Base-by-base conservation (phyloP, 2,329 filamentous ascomycete genomes). In the Byssoonygena ceratinophila region DNA sequence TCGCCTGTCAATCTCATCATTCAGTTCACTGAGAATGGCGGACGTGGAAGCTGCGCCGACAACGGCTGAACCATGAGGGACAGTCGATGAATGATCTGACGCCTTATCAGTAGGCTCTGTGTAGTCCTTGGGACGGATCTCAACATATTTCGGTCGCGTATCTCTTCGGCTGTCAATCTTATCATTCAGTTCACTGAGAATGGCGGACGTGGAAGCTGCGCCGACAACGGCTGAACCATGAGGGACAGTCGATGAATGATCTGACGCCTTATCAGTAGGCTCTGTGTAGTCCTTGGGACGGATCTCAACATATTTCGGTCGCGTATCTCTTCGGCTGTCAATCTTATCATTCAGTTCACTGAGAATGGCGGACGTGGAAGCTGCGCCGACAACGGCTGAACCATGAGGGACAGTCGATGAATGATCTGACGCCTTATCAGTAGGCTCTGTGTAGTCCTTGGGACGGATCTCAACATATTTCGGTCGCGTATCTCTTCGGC, bases 181-280 rank as follows among this genome's bases (percentile, higher is more conserved):
- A 39, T 62, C 63, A 39, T 45, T 61, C 64, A 56, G 40, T 61
- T 52, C 64, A 11, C 70, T 66, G 27, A 41, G 18, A 14, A 47
- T 36, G 4, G 48, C 16, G 22, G 45, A 36, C 16, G 46, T 32
- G 47, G 72, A 67, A 14, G 71, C 68, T 46, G 74, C 68, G 41
- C 70, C 72, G 36, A 69, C 64, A 52, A 73, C 67, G 22, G 69
- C 69, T 37, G 74, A 75, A 12, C 75, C 75, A 18, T 76, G 66
- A 8, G 74, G 41, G 9, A 25, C 14, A 18, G 39, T 16, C 51
- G 51, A 48, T 29, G 32, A 37, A 22, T 36, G 16, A 46, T 23
- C 25, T 9, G 53, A 53, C 7, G 11, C 1, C 4, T 25, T n/a
- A 12, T 47, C 18, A 12, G 27, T 23, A n/a, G 25, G 27, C 12